Conservation (phyloP, 2,329 filamentous ascomycete species). For the Purpureocillium takamizusanense region DNA sequence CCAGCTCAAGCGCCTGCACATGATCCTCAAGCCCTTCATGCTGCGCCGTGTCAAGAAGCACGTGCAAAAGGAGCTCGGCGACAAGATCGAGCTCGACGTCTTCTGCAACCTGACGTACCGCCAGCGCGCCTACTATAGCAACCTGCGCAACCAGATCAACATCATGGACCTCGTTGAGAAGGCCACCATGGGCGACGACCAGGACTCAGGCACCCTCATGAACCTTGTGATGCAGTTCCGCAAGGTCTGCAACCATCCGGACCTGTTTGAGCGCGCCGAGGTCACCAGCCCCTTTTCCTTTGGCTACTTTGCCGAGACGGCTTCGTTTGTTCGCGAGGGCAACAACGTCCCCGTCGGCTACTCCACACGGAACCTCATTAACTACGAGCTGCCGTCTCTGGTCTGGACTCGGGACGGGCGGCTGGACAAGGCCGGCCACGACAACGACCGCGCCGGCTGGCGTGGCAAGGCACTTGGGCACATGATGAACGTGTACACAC, state of each 20-base stretch:
- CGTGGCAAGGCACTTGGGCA: constrained; percentile 66
- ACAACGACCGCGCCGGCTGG: constrained; percentile 73
- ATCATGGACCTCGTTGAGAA: constrained; percentile 98
- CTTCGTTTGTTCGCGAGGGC: constrained; percentile 88
- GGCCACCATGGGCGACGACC: constrained; percentile 85
- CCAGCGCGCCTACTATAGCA: constrained; percentile 87
- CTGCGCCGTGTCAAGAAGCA: constrained; percentile 99
- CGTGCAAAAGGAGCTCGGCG: constrained; percentile 95
- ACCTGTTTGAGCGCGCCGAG: constrained; percentile 91
- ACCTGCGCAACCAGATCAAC: constrained; percentile 91
- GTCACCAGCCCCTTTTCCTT: constrained; percentile 78
- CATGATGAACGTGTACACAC: constrained; percentile 84
- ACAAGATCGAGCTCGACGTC: constrained; percentile 95
- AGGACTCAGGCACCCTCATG: constrained; percentile 94
- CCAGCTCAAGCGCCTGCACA: constrained; percentile 90
- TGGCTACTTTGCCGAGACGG: constrained; percentile 87
- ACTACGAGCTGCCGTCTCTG: constrained; percentile 73
- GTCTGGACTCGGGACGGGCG: constrained; percentile 77
- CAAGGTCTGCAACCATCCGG: constrained; percentile 97
- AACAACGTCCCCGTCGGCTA: constrained; percentile 72
- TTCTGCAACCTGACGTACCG: constrained; percentile 96
- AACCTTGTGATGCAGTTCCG: constrained; percentile 99
- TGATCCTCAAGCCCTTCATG: constrained; percentile 99
- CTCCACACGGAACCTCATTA: constrained; percentile 77
- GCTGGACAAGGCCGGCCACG: constrained; percentile 61